Evolutionary conservation across 345 rosid genomes (phyloP), one percentile per base, ranked within the genome.

Genomic region (Raphanus raphanistrum): DNA sequence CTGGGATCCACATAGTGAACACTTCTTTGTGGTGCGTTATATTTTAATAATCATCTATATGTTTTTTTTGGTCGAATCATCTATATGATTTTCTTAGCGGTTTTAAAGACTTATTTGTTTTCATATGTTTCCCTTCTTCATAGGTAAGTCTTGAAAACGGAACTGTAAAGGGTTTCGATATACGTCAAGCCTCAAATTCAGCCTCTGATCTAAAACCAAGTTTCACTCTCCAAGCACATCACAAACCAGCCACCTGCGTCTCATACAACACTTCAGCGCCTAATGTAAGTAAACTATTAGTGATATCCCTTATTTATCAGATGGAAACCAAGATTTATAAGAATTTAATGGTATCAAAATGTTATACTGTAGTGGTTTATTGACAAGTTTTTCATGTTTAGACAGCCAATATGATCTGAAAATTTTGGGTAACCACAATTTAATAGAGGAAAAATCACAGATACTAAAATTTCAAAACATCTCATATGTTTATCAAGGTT

Each of bases 141-240:
- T 74, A 27, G 96, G 98, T 85, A 76, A 89, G 96, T 82, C 94
- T 94, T 48, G 90, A 92, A 65, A 90, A 94, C 90, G 98, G 98
- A 82, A 86, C 93, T 0, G 85, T 92, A 63, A 88, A 84, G 75
- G 98, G 97, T 70, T 94, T 85, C 70, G 90, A 85, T 76, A 72
- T 87, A 66, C 84, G 90, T 8, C 55, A 48, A 48, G 73, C 87
- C 0, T 80, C 96, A 52, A 88, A 86, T 79, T 75, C 85, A 81
- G 61, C 79, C 57, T 70, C 90, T 17, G 79, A 83, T 62, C 68
- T 83, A 28, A 83, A 68, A 66, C 92, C 93, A 63, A 86, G 86
- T 84, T 94, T 88, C 81, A 92, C 89, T 35, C 85, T 94, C 27
- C 94, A 87, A 70, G 95, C 98, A 5, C 97, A 92, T 55, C 79